Evolutionary conservation across 345 rosid genomes (phyloP).

Genomic region (Abelmoschus esculentus): DNA sequence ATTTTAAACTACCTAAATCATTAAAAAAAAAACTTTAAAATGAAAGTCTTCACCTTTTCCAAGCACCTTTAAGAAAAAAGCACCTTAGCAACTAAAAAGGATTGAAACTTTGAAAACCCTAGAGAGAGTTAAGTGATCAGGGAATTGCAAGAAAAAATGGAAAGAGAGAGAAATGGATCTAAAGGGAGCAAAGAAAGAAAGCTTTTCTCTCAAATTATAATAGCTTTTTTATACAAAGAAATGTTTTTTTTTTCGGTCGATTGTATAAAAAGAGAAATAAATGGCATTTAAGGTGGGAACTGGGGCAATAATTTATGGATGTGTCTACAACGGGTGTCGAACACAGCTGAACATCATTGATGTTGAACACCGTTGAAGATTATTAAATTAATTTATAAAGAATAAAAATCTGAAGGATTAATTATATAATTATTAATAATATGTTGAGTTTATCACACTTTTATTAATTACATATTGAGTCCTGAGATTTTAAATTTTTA

Average conservation of each 20-base stretch:
- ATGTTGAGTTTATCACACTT: no score
- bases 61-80: constrained; percentile 3
- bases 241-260: not conserved
- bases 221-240: constrained; percentile 4
- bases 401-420: no score
- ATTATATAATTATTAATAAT: no score
- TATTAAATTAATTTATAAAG: no score
- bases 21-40: not conserved
- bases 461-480: no score
- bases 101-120: constrained; percentile 10
- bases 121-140: constrained; percentile 22
- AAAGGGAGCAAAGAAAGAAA: constrained; percentile 6
- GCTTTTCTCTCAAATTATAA: not conserved
- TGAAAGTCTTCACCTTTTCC: not conserved
- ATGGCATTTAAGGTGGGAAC: not conserved
- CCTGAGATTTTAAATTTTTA: no score
- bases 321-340: no score
- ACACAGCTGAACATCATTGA: no score
- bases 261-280: not conserved
- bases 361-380: no score
- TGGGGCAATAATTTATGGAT: not conserved
- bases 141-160: constrained; percentile 18
- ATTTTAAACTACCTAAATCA: constrained; percentile 11
- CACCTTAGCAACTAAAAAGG: not conserved
- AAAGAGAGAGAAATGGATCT: constrained; percentile 33